phyloP scores from a whole-genome alignment of 78 protist genomes.

The Diacronema lutheri region DNA sequence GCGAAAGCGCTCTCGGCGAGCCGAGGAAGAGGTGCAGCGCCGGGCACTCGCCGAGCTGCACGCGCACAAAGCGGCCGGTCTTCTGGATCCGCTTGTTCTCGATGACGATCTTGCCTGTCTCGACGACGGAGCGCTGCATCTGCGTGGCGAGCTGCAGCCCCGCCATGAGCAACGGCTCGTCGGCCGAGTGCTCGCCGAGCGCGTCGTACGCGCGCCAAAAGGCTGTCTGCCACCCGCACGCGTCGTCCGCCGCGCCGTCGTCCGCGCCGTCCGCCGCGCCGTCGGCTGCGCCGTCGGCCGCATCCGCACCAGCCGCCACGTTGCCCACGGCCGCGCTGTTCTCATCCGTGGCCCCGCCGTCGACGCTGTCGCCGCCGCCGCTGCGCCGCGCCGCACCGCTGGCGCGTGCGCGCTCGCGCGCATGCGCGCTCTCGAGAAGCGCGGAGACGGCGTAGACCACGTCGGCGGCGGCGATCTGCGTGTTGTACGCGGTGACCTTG shows the following conservation, averaged over 20 bases:
- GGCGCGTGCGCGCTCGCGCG: background rate
- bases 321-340: background rate
- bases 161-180: background rate
- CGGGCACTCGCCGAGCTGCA: background rate
- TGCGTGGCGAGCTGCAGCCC: background rate
- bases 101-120: background rate
- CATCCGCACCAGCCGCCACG: background rate
- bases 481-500: background rate
- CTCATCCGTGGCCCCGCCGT: no score
- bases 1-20: background rate
- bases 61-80: background rate
- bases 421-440: background rate
- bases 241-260: background rate
- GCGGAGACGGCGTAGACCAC: background rate
- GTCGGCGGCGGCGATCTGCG: background rate
- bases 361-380: background rate
- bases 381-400: background rate
- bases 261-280: background rate
- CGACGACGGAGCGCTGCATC: background rate
- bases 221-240: background rate
- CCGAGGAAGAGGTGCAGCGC: background rate
- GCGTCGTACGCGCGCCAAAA: background rate
- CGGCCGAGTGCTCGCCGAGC: background rate
- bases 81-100: no score
- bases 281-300: background rate